phyloP scores from a whole-genome alignment of 805 yeast genomes.

The Kazachstania psychrophila region DNA sequence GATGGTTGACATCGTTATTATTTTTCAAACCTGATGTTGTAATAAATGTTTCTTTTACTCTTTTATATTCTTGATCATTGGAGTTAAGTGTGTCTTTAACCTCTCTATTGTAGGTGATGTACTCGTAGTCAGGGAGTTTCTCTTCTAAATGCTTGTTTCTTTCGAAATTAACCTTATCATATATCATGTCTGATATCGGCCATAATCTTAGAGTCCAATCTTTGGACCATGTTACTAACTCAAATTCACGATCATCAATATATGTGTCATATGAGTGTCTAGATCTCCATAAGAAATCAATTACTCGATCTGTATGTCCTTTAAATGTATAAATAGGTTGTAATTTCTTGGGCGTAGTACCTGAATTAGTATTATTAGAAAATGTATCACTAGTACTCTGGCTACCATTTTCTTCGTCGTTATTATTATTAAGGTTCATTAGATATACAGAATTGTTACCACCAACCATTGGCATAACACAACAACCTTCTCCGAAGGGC shows the following conservation, averaged over 20 bases:
- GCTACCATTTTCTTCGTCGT: conserved; percentile 10
- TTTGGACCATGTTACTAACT: conserved; percentile 87
- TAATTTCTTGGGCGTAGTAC: conserved; percentile 26
- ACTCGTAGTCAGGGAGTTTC: conserved; percentile 36
- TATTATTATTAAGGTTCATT: conserved; percentile 19
- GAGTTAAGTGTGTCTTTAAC: conserved; percentile 30
- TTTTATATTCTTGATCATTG: conserved; percentile 17
- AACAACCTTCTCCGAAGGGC: conserved; percentile 84
- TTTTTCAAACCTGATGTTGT: conserved; percentile 31
- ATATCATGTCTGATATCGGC: conserved; percentile 49
- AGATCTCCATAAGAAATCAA: conserved; percentile 82
- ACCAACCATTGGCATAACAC: conserved; percentile 84
- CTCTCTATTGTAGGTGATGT: conserved; percentile 44
- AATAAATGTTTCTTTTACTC: conserved; percentile 34
- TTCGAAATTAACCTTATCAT: conserved; percentile 38
- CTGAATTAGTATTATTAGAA: neutral
- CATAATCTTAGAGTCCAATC: conserved; percentile 80
- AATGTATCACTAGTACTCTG: too few relatives aligned
- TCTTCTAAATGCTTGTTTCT: conserved; percentile 32
- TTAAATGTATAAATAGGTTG: conserved; percentile 52
- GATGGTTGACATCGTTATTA: conserved; percentile 46
- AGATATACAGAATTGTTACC: conserved; percentile 48
- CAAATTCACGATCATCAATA: conserved; percentile 71
- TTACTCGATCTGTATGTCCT: conserved; percentile 79
- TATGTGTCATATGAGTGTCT: conserved; percentile 39